Percentiles rank a stretch among this genome's conserved stretches.
Conservation (phyloP, 1,284 basidiomycete genomes). For the Cerrena zonata region DNA sequence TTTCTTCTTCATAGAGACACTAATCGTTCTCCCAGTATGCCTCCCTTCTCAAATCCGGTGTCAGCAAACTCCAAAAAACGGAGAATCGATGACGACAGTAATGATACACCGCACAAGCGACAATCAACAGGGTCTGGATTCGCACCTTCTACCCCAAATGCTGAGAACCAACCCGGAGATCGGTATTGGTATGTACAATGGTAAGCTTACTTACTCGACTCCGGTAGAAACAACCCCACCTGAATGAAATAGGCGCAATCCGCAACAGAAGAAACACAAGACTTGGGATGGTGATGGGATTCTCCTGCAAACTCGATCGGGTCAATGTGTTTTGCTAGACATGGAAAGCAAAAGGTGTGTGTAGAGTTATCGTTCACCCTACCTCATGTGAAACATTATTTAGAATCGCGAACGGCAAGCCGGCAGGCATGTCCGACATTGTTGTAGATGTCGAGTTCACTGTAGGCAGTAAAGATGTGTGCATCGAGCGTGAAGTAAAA, state of each 20-base stretch:
- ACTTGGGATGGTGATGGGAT: constrained; percentile 85
- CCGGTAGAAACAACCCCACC: background rate
- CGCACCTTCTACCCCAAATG: constrained; percentile 14
- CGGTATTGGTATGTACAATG: constrained; percentile 70
- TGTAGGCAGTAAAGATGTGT: constrained; percentile 66
- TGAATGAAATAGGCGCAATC: constrained; percentile 53
- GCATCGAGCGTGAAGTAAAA: constrained; percentile 56
- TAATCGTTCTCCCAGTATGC: constrained; percentile 15
- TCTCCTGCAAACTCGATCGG: constrained; percentile 46
- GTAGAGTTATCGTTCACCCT: constrained; percentile 11
- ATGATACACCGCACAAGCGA: constrained; percentile 31
- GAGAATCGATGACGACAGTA: constrained; percentile 22
- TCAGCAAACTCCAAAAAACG: constrained; percentile 21
- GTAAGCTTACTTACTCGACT: constrained; percentile 27
- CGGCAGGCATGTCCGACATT: constrained; percentile 25
- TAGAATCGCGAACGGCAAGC: constrained; percentile 24
- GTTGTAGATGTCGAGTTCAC: constrained; percentile 48
- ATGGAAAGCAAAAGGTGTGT: constrained; percentile 55
- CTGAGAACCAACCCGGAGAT: constrained; percentile 18
- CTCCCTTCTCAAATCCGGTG: constrained; percentile 20
- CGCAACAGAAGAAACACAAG: constrained; percentile 83
- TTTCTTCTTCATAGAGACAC: too few species aligned
- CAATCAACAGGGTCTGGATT: constrained; percentile 24
- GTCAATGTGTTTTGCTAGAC: constrained; percentile 49
- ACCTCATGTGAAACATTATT: too few species aligned